phyloP scores from a whole-genome alignment of 163 green algal genomes.

The Scenedesmus sp. region DNA sequence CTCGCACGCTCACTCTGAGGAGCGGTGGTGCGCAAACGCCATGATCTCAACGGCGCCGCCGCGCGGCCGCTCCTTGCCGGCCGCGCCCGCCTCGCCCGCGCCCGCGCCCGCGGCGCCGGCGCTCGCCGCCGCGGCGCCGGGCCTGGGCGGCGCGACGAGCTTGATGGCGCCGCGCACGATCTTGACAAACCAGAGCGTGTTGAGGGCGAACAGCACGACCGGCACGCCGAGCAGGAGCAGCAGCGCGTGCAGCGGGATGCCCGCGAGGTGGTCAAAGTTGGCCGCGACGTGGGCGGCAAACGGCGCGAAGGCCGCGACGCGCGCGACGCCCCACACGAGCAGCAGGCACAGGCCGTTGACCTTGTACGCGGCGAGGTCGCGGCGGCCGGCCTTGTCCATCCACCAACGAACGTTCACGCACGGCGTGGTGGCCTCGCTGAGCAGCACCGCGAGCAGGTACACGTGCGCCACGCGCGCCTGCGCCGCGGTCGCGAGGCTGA shows the following conservation, averaged over 20 bases:
- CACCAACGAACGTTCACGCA: conserved; percentile 36
- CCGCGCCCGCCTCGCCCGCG: conserved; percentile 5
- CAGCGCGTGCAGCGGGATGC: conserved; percentile 14
- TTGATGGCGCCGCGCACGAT: conserved; percentile 42
- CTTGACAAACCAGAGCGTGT: conserved; percentile 41
- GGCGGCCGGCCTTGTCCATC: conserved; percentile 18
- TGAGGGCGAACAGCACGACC: conserved; percentile 30
- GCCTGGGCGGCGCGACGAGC: neutral
- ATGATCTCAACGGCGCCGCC: conserved; percentile 1
- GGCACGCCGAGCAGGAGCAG: conserved; percentile 37
- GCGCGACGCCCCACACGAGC: conserved; percentile 33
- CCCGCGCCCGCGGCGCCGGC: neutral
- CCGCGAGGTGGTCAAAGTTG: neutral
- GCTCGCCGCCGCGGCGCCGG: conserved; percentile 7
- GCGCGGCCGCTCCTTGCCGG: neutral
- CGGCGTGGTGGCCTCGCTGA: conserved; percentile 34
- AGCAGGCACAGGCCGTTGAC: conserved; percentile 33
- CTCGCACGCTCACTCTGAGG: no score
- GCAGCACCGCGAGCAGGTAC: conserved; percentile 33
- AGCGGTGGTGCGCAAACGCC: neutral
- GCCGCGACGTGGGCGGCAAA: conserved; percentile 26
- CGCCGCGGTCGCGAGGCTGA: conserved; percentile 18
- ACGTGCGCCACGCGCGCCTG: conserved; percentile 31
- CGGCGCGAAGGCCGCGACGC: conserved; percentile 29
- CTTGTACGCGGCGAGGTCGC: conserved; percentile 15